Evolutionary conservation across 768 basidiomycete species (phyloP).

Genomic region (Chalciporus sphaerocephalus): DNA sequence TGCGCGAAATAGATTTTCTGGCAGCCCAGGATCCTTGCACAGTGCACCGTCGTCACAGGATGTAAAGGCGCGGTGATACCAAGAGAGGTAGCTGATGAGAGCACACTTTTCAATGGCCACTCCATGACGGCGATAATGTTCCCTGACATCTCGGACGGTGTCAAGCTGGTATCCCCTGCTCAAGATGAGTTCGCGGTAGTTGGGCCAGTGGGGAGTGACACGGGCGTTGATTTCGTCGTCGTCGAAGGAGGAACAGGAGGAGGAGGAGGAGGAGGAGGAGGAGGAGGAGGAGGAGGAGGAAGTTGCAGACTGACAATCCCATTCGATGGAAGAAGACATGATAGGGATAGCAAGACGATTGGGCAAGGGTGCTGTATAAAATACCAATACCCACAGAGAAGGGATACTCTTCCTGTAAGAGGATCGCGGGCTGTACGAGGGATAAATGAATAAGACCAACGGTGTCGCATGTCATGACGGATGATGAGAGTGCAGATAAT

Average conservation of each 20-base stretch:
- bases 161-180: slow-evolving; percentile 59
- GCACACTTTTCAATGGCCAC: slow-evolving; percentile 13
- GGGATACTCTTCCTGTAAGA: slow-evolving; percentile 8
- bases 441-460: too few species aligned
- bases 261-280: slow-evolving; percentile 39
- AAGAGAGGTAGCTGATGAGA: slow-evolving; percentile 22
- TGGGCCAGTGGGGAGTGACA: slow-evolving; percentile 57
- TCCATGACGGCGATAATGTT: slow-evolving; percentile 44
- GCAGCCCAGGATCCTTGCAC: slow-evolving; percentile 69
- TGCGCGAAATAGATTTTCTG: slow-evolving; percentile 70
- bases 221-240: slow-evolving; percentile 52
- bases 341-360: slow-evolving; percentile 38
- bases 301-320: slow-evolving; percentile 20
- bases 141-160: slow-evolving; percentile 63
- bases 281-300: slow-evolving; percentile 45
- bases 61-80: slow-evolving; percentile 32
- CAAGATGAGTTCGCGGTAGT: slow-evolving; percentile 46
- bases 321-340: slow-evolving; percentile 65
- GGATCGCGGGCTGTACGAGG: not conserved
- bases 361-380: slow-evolving; percentile 6
- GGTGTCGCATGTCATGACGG: too few species aligned
- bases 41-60: slow-evolving; percentile 52
- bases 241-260: slow-evolving; percentile 52
- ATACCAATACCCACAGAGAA: slow-evolving; percentile 7
- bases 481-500: too few species aligned